phyloP scores from a whole-genome alignment of 2,329 filamentous ascomycete genomes.

The Colletotrichum viniferum region DNA sequence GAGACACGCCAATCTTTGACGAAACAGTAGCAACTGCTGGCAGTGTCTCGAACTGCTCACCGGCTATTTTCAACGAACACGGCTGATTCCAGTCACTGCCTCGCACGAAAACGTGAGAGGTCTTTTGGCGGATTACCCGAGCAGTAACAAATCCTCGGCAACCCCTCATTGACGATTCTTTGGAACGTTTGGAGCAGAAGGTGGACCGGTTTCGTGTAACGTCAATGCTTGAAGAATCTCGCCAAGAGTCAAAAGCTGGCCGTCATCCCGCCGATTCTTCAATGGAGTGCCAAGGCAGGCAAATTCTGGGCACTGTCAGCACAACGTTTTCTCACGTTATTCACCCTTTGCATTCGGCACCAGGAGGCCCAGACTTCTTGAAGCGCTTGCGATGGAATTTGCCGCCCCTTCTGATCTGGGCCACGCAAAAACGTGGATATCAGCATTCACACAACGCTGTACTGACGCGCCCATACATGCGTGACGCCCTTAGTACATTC shows the following conservation, averaged over 20 bases:
- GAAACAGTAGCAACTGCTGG: neutral
- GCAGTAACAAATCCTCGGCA: neutral
- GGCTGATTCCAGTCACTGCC: neutral
- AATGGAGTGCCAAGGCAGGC: neutral
- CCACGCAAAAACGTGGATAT: neutral
- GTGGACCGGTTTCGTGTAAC: neutral
- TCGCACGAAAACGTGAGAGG: neutral
- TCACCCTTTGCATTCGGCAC: neutral
- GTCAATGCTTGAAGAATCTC: neutral
- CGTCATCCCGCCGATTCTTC: neutral
- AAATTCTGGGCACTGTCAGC: neutral
- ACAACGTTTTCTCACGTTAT: neutral
- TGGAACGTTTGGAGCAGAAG: neutral
- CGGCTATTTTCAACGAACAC: neutral
- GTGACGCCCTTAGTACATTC: neutral
- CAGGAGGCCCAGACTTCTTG: neutral
- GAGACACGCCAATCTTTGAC: neutral
- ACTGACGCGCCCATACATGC: neutral
- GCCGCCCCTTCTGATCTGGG: accelerated
- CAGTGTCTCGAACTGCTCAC: neutral
- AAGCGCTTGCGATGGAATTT: neutral
- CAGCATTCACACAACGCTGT: neutral
- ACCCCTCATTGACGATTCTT: neutral
- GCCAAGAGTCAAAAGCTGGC: neutral
- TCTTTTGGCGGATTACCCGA: neutral